A percentile compares a stretch with the other conserved stretches of the same genome.
These are phyloP conservation scores for Boletellus sp. DNA, from an alignment of 1,284 basidiomycete genomes.

Conservation along the genomic window DNA sequence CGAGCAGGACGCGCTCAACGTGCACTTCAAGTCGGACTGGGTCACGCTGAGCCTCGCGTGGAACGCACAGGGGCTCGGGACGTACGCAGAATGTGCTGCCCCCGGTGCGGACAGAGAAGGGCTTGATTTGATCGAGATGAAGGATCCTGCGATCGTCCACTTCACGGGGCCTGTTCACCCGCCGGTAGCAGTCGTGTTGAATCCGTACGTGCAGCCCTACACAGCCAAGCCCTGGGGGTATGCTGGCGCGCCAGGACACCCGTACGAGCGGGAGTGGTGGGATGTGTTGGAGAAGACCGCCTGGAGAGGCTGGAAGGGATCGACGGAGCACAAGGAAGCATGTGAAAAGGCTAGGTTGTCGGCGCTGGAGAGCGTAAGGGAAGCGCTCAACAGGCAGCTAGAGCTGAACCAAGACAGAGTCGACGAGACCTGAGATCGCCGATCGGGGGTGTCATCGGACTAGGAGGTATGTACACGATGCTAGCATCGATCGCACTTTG, in stretches of 20 bases:
- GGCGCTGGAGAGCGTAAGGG: slow-evolving; percentile 4
- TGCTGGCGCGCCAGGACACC: slow-evolving; percentile 49
- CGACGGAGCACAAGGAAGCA: slow-evolving; percentile 23
- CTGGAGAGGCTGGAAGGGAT: slow-evolving; percentile 40
- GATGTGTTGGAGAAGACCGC: slow-evolving; percentile 37
- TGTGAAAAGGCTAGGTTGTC: slow-evolving; percentile 13
- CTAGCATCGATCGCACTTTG: background rate
- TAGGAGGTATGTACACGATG: too few relatives aligned
- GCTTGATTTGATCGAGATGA: slow-evolving; percentile 35
- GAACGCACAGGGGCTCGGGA: slow-evolving; percentile 58
- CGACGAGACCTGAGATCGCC: background rate
- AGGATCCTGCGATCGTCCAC: slow-evolving; percentile 48
- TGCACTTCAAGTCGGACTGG: slow-evolving; percentile 44
- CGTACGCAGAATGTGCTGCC: slow-evolving; percentile 42
- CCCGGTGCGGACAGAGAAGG: slow-evolving; percentile 36
- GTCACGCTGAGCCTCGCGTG: slow-evolving; percentile 39
- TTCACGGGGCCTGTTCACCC: slow-evolving; percentile 57
- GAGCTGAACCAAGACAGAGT: background rate
- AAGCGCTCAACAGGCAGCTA: slow-evolving; percentile 11
- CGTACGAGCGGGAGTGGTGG: slow-evolving; percentile 51
- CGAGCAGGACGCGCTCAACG: slow-evolving; percentile 54
- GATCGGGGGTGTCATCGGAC: too few relatives aligned
- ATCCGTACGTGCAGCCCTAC: slow-evolving; percentile 50
- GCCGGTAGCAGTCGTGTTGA: slow-evolving; percentile 41
- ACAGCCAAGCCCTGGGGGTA: slow-evolving; percentile 60